Conservation (phyloP, 306 rosid genomes). For the Prunus fruticosa region DNA sequence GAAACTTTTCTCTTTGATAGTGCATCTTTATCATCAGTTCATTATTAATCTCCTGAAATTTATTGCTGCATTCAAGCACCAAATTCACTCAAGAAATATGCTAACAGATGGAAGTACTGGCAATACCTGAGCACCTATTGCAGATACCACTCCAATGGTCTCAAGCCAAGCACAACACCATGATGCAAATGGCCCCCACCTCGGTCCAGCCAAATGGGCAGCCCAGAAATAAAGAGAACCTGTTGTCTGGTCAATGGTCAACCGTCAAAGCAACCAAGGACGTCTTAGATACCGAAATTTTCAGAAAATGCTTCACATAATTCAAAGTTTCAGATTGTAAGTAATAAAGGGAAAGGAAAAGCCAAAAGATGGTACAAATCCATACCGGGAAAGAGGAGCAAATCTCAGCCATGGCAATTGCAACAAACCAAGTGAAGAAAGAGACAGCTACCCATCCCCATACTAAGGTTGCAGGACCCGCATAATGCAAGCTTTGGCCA, state of each 20-base stretch:
- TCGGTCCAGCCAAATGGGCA: conserved; percentile 24
- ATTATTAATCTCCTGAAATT: background rate
- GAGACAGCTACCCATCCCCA: conserved; percentile 23
- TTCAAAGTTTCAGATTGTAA: too few relatives aligned
- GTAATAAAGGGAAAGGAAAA: background rate
- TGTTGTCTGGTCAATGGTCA: conserved; percentile 18
- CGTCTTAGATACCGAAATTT: background rate
- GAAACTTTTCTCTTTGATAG: too few relatives aligned
- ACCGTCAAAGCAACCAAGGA: too few relatives aligned
- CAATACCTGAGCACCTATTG: conserved; percentile 18
- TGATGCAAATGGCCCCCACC: conserved; percentile 31
- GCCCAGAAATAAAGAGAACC: conserved; percentile 29
- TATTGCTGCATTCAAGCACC: background rate
- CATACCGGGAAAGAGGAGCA: conserved; percentile 1
- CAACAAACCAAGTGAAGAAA: conserved; percentile 34
- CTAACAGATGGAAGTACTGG: background rate
- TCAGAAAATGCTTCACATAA: background rate
- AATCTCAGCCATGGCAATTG: conserved; percentile 37
- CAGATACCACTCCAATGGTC: conserved; percentile 17
- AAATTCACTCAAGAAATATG: background rate
- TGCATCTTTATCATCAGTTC: background rate
- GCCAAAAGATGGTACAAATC: background rate
- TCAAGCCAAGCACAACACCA: conserved; percentile 32
- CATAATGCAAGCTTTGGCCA: conserved; percentile 27
- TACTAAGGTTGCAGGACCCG: conserved; percentile 33